Evolutionary conservation across 768 basidiomycete species (phyloP).

Genomic region (Tephrocybe sp.): DNA sequence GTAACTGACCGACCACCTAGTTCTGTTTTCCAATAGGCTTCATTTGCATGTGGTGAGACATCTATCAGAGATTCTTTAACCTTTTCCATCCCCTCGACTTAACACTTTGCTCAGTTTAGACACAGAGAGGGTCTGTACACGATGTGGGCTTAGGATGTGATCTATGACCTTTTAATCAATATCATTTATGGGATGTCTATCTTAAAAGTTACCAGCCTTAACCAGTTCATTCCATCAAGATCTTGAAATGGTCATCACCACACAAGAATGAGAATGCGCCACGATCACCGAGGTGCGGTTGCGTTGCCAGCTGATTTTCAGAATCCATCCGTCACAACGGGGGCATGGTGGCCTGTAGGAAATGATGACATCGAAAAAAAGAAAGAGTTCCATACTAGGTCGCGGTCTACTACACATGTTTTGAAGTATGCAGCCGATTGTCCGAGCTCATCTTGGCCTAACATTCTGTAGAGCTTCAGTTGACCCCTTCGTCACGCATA

Average conservation of each 20-base stretch:
- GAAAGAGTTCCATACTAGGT: too few relatives aligned
- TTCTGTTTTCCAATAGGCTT: constrained; percentile 25
- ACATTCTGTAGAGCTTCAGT: too few relatives aligned
- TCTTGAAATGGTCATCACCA: too few relatives aligned
- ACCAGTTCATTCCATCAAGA: too few relatives aligned
- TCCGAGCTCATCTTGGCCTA: too few relatives aligned
- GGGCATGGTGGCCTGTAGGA: not conserved
- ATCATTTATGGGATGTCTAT: too few relatives aligned
- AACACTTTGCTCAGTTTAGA: constrained; percentile 19
- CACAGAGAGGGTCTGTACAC: constrained; percentile 27
- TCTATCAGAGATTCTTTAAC: too few relatives aligned
- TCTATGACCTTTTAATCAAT: too few relatives aligned
- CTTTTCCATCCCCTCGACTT: not conserved
- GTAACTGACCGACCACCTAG: constrained; percentile 8
- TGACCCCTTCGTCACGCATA: not conserved
- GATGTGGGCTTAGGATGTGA: constrained; percentile 29
- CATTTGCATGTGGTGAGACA: constrained; percentile 24
- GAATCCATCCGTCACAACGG: not conserved
- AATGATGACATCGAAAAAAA: not conserved
- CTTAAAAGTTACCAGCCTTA: too few relatives aligned
- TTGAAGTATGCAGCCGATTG: too few relatives aligned
- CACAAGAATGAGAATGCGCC: not conserved
- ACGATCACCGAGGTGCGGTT: not conserved
- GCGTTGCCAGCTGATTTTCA: not conserved
- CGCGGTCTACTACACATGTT: too few relatives aligned